Percentiles rank a stretch among this genome's conserved stretches.
Conservation (phyloP, 1,139 yeast species). For the Suhomyces panamericanus region DNA sequence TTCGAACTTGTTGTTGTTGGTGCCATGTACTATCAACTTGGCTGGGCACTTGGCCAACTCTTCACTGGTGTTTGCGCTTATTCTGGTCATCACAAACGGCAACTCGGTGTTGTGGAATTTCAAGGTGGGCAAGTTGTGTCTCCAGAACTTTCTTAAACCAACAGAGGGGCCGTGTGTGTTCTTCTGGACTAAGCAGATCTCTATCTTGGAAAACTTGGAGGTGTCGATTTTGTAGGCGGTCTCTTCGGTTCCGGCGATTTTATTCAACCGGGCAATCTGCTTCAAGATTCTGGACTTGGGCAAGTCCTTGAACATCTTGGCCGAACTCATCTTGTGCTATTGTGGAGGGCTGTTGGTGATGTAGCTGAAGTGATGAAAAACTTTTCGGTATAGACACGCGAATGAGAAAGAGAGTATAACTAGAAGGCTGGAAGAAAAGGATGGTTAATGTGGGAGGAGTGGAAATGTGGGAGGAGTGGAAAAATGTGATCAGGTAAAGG, state of each 20-base stretch:
- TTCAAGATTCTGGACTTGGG: slow-evolving; percentile 32
- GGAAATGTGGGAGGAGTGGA: too few species aligned
- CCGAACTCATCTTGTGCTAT: slow-evolving; percentile 4
- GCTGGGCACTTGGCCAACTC: slow-evolving; percentile 52
- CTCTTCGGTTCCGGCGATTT: slow-evolving; percentile 39
- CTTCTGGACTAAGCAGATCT: slow-evolving; percentile 31
- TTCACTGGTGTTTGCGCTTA: slow-evolving; percentile 42
- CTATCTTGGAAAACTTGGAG: slow-evolving; percentile 26
- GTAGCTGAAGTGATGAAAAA: neutral
- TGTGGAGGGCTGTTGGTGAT: neutral
- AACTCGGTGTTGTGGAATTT: slow-evolving; percentile 79
- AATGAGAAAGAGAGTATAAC: neutral
- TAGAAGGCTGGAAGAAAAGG: too few species aligned
- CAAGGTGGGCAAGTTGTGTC: slow-evolving; percentile 67
- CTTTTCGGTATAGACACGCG: slow-evolving; percentile 9
- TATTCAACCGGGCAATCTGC: slow-evolving; percentile 40
- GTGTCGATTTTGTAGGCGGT: slow-evolving; percentile 37
- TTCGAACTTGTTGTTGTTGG: slow-evolving; percentile 22
- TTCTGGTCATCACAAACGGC: slow-evolving; percentile 60
- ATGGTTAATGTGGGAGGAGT: too few species aligned
- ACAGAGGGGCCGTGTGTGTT: slow-evolving; percentile 32
- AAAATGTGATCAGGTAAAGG: too few species aligned
- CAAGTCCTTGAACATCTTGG: slow-evolving; percentile 24
- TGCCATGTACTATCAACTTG: slow-evolving; percentile 32
- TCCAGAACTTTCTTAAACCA: slow-evolving; percentile 63